Base-by-base conservation (phyloP, 2,329 filamentous ascomycete species). In the Penicillium brevicompactum region DNA sequence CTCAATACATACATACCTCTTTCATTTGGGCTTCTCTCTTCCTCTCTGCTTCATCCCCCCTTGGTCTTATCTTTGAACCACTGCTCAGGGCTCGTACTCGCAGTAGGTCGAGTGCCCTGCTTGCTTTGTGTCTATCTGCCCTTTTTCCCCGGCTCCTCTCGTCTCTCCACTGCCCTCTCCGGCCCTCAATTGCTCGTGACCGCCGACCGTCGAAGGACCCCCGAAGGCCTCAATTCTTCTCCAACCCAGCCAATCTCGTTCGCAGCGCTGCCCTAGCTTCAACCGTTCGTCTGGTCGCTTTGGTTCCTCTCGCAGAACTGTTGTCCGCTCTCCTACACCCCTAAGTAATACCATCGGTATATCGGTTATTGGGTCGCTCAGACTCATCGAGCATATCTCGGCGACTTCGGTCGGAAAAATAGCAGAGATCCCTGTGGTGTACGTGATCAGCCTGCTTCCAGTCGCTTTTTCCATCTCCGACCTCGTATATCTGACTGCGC, bases 11-110 rank as follows among this genome's bases (percentile, higher is more conserved):
- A 63, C 59, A 41, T 56, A 46, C 56, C 63, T 60, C 56, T 61
- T 60, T 56, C 58, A 58, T 59, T 58, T 52, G 42, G 27, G 56
- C 56, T 61, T 60, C 54, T 58, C 56, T 60, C 56, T 56, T 56
- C 59, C 53, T 56, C 55, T 37, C 47, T 43, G 53, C 62, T 59
- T 56, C 57, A 56, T 58, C 50, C 54, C 51, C 53, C 59, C 57
- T 56, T 67, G 57, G 61, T 57, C 57, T 59, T 59, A 55, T 51
- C 51, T 54, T 58, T 56, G 53, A 63, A 59, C 58, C 58, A 57
- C 61, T 72, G 63, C 64, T 62, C 52, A 67, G 71, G 64, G 60
- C 63, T 61, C 61, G 66, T 69, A 68, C 69, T 70, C 64, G 64
- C 64, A 66, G 61, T 65, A 62, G 64, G 63, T 67, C 57, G 60